Evolutionary conservation across 768 basidiomycete species (phyloP).

Genomic region (Lactarius psammicola): DNA sequence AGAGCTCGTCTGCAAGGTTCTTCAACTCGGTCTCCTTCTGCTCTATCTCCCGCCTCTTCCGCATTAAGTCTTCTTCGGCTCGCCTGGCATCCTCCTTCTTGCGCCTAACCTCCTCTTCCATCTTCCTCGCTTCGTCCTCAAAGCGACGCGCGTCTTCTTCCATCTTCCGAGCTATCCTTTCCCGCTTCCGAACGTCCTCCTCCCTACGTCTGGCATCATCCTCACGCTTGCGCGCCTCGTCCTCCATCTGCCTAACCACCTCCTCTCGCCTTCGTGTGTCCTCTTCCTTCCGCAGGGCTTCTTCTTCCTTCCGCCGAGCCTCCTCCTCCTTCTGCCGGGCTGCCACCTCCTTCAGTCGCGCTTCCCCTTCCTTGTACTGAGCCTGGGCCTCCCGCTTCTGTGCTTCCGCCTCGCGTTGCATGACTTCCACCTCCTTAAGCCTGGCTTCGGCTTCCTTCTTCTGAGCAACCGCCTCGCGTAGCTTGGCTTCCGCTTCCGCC

Average conservation of each 20-base stretch:
- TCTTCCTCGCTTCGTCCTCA: slow-evolving; percentile 35
- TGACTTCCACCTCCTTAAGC: slow-evolving; percentile 33
- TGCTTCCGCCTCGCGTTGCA: slow-evolving; percentile 37
- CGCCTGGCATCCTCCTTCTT: slow-evolving; percentile 34
- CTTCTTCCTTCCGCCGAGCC: slow-evolving; percentile 34
- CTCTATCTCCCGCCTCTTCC: slow-evolving; percentile 26
- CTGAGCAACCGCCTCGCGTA: slow-evolving; percentile 28
- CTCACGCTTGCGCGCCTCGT: slow-evolving; percentile 37
- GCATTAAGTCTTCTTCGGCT: slow-evolving; percentile 35
- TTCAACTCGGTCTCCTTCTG: slow-evolving; percentile 22
- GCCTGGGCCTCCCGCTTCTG: slow-evolving; percentile 38
- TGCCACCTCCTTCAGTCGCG: slow-evolving; percentile 36
- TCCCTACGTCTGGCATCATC: slow-evolving; percentile 38
- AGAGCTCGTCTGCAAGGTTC: slow-evolving; percentile 22
- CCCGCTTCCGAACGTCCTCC: slow-evolving; percentile 32
- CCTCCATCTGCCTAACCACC: slow-evolving; percentile 35
- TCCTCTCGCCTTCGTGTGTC: slow-evolving; percentile 34
- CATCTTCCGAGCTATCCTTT: slow-evolving; percentile 35
- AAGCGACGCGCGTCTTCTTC: slow-evolving; percentile 34
- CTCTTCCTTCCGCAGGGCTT: slow-evolving; percentile 36
- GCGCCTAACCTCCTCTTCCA: slow-evolving; percentile 25
- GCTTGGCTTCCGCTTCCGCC: slow-evolving; percentile 31
- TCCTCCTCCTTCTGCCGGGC: slow-evolving; percentile 35
- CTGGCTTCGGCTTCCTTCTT: slow-evolving; percentile 27
- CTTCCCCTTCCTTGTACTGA: slow-evolving; percentile 34